Conservation (phyloP, 2,329 filamentous ascomycete genomes). For the Apiospora phragmitis region DNA sequence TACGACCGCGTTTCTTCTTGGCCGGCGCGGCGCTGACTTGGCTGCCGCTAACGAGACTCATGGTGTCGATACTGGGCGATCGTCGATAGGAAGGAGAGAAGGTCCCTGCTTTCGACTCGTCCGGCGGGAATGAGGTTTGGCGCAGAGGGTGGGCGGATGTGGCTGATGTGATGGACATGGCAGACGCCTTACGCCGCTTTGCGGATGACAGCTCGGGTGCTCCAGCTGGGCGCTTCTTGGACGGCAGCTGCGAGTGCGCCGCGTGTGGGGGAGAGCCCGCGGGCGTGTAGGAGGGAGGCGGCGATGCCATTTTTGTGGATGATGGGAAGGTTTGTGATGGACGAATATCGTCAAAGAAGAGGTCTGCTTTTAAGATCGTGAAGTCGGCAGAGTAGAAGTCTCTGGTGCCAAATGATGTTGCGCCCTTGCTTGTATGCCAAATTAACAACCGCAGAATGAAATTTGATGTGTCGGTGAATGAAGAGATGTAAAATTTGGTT, state of each 20-base stretch:
- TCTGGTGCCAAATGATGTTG: not conserved
- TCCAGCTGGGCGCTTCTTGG: conserved; percentile 64
- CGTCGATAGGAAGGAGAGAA: conserved; percentile 57
- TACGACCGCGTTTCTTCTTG: conserved; percentile 63
- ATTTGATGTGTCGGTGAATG: not conserved
- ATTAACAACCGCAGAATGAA: no score
- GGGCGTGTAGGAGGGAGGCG: conserved; percentile 51
- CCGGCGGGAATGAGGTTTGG: conserved; percentile 79
- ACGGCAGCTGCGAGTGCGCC: conserved; percentile 50
- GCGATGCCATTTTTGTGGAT: conserved; percentile 51
- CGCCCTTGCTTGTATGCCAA: not conserved
- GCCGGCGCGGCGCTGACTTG: conserved; percentile 47
- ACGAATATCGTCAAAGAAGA: not conserved
- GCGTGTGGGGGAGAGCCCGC: conserved; percentile 57
- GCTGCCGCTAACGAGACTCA: conserved; percentile 62
- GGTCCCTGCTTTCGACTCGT: conserved; percentile 39
- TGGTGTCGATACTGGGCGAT: conserved; percentile 65
- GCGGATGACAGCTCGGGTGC: conserved; percentile 52
- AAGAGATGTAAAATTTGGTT: not conserved
- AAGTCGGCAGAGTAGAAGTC: not conserved
- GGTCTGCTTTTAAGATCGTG: not conserved
- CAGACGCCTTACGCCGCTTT: conserved; percentile 73
- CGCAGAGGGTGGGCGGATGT: conserved; percentile 68
- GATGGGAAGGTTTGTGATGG: conserved; percentile 2
- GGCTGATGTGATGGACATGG: conserved; percentile 54